Evolutionary conservation across 495 filamentous ascomycete genomes (phyloP), one percentile per base, ranked within the genome.

Genomic region (Neurospora pannonica): DNA sequence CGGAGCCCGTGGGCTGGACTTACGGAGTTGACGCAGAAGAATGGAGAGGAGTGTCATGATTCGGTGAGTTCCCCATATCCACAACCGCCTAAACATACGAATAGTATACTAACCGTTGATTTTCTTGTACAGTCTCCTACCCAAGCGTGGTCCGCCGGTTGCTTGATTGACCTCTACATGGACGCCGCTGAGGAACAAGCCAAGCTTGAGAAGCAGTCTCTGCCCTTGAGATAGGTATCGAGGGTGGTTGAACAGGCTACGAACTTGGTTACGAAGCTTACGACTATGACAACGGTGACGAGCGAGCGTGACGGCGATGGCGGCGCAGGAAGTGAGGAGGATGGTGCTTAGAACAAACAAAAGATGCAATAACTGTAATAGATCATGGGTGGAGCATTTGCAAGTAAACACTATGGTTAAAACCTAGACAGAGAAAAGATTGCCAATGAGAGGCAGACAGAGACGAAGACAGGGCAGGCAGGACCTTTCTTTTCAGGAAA

Each of bases 61-160:
- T 98, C 96, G 80, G 93, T 95, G 84, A 84, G 92, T 89, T 72
- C 70, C 40, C 73, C 36, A 8, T 46, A 36, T 72, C 13, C 15
- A 28, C 70, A 31, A 39, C 31, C 36, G 39, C 71, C 21, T 31
- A 15, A 21, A 69, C 70, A 0, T 37, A 38, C 13, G 31, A n/a
- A 19, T 72, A 13, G 70, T 48, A 70, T 72, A 36, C 79, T 80
- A 72, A 79, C 74, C 39, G 13, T 36, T 15, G 31, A 24, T 15
- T 24, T 31, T 60, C 5, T 15, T 48, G 21, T 60, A 69, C 71
- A 93, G 91, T 95, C 90, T 38, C 96, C 96, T 19, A 97, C 95
- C 3, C 96, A 99, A 80, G 91, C 95, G 11, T 99, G 96, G 96
- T 97, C 94, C 28, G 91, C 97, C 0, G 91, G 93, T 10, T 98